Evolutionary conservation across 768 basidiomycete species (phyloP).

Genomic region (Pleurotus giganteus): DNA sequence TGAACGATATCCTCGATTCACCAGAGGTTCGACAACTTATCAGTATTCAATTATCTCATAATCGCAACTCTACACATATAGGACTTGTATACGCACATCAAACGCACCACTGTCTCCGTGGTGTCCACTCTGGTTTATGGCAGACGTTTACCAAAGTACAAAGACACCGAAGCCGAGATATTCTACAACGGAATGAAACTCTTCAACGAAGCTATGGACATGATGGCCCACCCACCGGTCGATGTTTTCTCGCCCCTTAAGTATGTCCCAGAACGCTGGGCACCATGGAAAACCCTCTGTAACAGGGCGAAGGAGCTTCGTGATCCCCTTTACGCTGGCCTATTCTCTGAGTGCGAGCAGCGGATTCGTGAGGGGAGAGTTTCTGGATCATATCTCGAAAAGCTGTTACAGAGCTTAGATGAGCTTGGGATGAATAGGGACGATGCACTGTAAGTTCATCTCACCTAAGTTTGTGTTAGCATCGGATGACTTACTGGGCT

Average conservation of each 20-base stretch:
- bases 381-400: constrained; percentile 24
- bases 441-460: constrained; percentile 6
- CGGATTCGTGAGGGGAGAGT: constrained; percentile 15
- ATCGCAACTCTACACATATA: not conserved
- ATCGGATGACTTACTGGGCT: not conserved
- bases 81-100: constrained; percentile 5
- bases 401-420: constrained; percentile 10
- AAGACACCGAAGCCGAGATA: not conserved
- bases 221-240: constrained; percentile 12
- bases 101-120: constrained; percentile 10
- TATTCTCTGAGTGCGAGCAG: constrained; percentile 6
- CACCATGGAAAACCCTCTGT: constrained; percentile 14
- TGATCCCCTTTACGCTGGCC: not conserved
- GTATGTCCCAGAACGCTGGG: constrained; percentile 17
- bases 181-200: constrained; percentile 1
- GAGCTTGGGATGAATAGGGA: constrained; percentile 12
- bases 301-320: constrained; percentile 2
- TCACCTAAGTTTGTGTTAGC: not conserved
- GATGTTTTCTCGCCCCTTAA: constrained; percentile 14
- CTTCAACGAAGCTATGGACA: constrained; percentile 2
- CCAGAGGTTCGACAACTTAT: constrained; percentile 23
- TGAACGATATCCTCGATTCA: constrained; percentile 25
- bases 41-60: not conserved
- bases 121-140: constrained; percentile 12
- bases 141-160: constrained; percentile 9